Percentiles rank a stretch among this genome's conserved stretches.
phyloP scores from a whole-genome alignment of 2,329 filamentous ascomycete species.

The Parastagonospora nodorum region DNA sequence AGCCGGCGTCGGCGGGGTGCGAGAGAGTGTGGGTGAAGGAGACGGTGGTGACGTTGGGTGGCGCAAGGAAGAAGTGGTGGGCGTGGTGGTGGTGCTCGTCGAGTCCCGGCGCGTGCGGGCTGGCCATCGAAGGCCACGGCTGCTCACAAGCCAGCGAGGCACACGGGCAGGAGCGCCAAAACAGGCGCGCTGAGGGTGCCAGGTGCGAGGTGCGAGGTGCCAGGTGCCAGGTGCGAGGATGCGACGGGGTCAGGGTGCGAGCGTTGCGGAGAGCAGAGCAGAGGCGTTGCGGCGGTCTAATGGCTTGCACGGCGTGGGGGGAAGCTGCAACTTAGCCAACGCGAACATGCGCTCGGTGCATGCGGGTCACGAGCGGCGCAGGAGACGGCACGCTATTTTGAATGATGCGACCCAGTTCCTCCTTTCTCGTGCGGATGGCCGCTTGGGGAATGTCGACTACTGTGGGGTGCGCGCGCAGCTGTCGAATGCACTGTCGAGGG shows the following conservation, averaged over 20 bases:
- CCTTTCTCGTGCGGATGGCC: slow-evolving; percentile 2
- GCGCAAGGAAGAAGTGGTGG: slow-evolving; percentile 15
- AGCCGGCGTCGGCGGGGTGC: slow-evolving; percentile 6
- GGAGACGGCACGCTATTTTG: neutral
- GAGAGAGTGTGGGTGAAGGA: slow-evolving; percentile 12
- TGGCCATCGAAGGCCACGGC: slow-evolving; percentile 31
- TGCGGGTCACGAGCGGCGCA: slow-evolving; percentile 3
- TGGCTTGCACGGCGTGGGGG: slow-evolving; percentile 13
- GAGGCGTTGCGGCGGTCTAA: slow-evolving; percentile 20
- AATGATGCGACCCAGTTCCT: neutral
- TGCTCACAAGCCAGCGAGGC: slow-evolving; percentile 14
- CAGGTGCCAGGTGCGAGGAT: neutral
- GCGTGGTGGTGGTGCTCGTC: slow-evolving; percentile 5
- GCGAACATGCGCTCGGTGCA: neutral
- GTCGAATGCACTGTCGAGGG: too few relatives aligned
- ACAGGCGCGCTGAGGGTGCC: neutral
- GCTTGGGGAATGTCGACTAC: neutral
- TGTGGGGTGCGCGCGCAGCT: neutral
- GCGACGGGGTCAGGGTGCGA: neutral
- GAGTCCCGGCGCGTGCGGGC: slow-evolving; percentile 17
- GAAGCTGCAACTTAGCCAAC: slow-evolving; percentile 3
- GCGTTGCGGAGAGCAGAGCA: neutral
- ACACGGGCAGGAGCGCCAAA: slow-evolving; percentile 15
- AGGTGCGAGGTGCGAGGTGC: slow-evolving; percentile 8
- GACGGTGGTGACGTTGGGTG: slow-evolving; percentile 17